Base-by-base conservation (phyloP, 1,284 basidiomycete genomes). In the Moniliella sp. region DNA sequence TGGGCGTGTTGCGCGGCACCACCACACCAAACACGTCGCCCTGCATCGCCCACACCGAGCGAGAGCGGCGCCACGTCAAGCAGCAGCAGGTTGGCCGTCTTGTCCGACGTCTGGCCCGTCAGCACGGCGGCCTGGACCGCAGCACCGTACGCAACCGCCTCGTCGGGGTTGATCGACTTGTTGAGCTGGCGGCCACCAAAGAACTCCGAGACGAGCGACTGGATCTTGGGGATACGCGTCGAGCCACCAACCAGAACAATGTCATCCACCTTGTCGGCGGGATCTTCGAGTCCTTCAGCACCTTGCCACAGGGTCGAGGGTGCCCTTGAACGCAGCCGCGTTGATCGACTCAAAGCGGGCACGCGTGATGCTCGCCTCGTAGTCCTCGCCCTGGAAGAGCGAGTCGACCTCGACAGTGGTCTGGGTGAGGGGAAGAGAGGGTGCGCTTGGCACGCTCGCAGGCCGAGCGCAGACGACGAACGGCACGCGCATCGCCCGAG, bases 261-360 rank as follows among this genome's bases (percentile, higher is more conserved):
- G 57, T 99, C 88, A 63, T 97, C 80, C 48, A 94, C 83, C 73
- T 93, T 93, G 62, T 84, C 79, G 48, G 78, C 78, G 81, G 66
- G 66, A 97, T 88, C 74, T 94, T 97, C 46, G 88, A 75, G 67
- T 99, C 91, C 71, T 91, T 91, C 62, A 97, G 72, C 40, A 97
- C 88, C 69, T 91, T 91, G 68, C 84, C 43, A 97, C 91, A 37
- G 91, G 91, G 46, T 93, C 88, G 41, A 99, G 68, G 44, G 88
- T 99, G 28, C 82, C 86, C 68, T 86, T 86, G 76, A 99, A 97
- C 61, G 77, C 67, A 32, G 66, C 56, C 42, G 81, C 81, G 64
- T 93, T 93, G 70, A 97, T 88, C 70, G 97, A 86, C 69, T 99
- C 91, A 69, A 99, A 97, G 64, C 86, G 82, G 53, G 91, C 91